Base-by-base conservation (phyloP, 345 rosid species). In the Angophora floribunda region DNA sequence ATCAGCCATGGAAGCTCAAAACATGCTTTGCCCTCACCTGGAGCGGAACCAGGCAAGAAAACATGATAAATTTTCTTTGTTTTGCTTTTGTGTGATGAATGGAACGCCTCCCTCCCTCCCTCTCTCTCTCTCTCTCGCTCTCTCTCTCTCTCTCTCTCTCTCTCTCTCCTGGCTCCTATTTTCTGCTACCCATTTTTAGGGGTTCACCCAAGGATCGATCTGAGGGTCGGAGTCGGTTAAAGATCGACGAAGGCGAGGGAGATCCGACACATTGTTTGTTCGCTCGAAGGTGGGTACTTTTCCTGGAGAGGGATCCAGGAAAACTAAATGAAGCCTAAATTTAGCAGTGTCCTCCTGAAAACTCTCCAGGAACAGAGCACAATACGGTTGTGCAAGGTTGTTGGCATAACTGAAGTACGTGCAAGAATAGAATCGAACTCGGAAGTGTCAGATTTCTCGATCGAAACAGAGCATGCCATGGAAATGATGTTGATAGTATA, bases 41-140 rank as follows among this genome's bases (percentile, higher is more conserved):
- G 93, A 90, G 88, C 88, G 85, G 88, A 90, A 91, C 88, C 88
- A 92, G 92, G 89, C 92, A 91, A 93, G 92, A 91, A 90, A 90
- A 91, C 90, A 90, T 87, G 92, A 22, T 22, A 41, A 57, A n/a
- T 8, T 44, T 84, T 57, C 30, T 32, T 75, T 79, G 51, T 8
- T 87, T 55, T 80, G 12, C 85, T 52, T 79, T 59, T 59, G 53
- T 28, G 24, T 65, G 63, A 85, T 47, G 82, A 61, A 44, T 24
- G 79, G 67, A 30, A 30, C 53, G 50, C 55, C 85, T 32, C 41
- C 41, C 41, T 36, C 41, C 41, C 41, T 36, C 41, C 41, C 41
- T 36, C 41, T 4, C 41, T 36, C 41, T 36, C 41, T 55, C 28
- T 4, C 28, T 55, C 28, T 41, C 75, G 19, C 50, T 86, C 26